phyloP scores from a whole-genome alignment of 73 alveolate genomes.

The Stentor roeselii region DNA sequence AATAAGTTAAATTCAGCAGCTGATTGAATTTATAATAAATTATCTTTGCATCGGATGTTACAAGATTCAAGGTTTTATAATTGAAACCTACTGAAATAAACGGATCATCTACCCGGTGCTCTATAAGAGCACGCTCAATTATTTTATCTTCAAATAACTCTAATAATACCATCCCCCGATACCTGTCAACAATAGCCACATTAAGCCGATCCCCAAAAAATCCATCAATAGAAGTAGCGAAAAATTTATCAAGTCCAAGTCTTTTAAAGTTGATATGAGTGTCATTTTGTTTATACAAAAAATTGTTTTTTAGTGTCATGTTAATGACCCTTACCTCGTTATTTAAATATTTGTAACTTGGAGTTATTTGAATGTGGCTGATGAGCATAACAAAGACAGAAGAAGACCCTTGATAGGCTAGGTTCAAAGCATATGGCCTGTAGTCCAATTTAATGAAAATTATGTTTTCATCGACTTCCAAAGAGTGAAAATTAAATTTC shows the following conservation, averaged over 20 bases:
- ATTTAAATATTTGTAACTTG: too few relatives aligned
- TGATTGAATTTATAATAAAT: too few relatives aligned
- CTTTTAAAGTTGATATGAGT: not conserved
- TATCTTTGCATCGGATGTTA: too few relatives aligned
- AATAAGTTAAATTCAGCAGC: too few relatives aligned
- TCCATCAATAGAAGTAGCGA: not conserved
- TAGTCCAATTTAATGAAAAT: not conserved
- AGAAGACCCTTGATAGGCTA: not conserved
- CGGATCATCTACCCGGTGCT: not conserved
- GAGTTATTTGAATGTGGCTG: not conserved
- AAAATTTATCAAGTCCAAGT: not conserved
- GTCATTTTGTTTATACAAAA: not conserved
- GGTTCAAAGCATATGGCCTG: not conserved
- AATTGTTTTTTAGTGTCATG: not conserved
- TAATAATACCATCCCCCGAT: not conserved
- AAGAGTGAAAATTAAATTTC: too few relatives aligned
- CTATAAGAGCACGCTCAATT: not conserved
- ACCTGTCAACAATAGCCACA: not conserved
- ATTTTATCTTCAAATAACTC: not conserved
- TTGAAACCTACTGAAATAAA: not conserved
- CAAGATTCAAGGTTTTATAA: too few relatives aligned
- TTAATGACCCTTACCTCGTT: not conserved
- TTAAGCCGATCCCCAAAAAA: not conserved
- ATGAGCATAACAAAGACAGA: not conserved
- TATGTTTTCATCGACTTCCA: too few relatives aligned